Evolutionary conservation across 2,329 filamentous ascomycete species (phyloP).

Genomic region (Colletotrichum theobromicola): DNA sequence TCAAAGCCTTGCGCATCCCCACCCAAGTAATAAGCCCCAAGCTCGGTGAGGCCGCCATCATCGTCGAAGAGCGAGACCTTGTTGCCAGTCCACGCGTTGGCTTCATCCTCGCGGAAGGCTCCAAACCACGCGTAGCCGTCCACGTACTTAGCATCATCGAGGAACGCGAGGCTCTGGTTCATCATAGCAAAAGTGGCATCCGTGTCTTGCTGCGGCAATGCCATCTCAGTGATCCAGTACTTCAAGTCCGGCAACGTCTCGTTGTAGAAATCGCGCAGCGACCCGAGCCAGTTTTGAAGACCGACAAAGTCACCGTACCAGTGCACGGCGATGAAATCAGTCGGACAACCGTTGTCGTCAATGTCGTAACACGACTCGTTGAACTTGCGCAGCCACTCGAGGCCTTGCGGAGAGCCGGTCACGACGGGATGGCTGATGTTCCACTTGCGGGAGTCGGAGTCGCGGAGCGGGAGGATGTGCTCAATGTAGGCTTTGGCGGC

Average conservation of each 20-base stretch:
- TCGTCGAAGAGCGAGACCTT: slow-evolving; percentile 40
- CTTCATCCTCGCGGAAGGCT: slow-evolving; percentile 39
- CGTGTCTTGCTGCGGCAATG: slow-evolving; percentile 36
- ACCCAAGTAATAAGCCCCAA: slow-evolving; percentile 43
- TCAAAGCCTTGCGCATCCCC: slow-evolving; percentile 42
- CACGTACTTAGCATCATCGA: slow-evolving; percentile 38
- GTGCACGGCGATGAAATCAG: slow-evolving; percentile 46
- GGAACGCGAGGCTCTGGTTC: slow-evolving; percentile 40
- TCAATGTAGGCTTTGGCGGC: slow-evolving; percentile 42
- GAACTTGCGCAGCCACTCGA: slow-evolving; percentile 44
- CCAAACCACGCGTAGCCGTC: slow-evolving; percentile 48
- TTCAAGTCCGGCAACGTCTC: slow-evolving; percentile 23
- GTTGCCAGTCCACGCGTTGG: slow-evolving; percentile 44
- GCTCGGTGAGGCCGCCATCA: slow-evolving; percentile 40
- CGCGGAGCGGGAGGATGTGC: slow-evolving; percentile 36
- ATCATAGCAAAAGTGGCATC: slow-evolving; percentile 43
- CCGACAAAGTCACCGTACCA: slow-evolving; percentile 45
- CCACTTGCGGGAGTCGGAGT: slow-evolving; percentile 31
- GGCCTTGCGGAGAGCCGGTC: slow-evolving; percentile 41
- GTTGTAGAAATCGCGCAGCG: slow-evolving; percentile 40
- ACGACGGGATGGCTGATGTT: slow-evolving; percentile 45
- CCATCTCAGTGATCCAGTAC: slow-evolving; percentile 47
- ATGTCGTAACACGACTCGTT: slow-evolving; percentile 45
- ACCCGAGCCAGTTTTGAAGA: slow-evolving; percentile 38
- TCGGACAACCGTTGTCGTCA: slow-evolving; percentile 39